phyloP scores from a whole-genome alignment of 129 eudicot species.

The Flaveria bidentis region DNA sequence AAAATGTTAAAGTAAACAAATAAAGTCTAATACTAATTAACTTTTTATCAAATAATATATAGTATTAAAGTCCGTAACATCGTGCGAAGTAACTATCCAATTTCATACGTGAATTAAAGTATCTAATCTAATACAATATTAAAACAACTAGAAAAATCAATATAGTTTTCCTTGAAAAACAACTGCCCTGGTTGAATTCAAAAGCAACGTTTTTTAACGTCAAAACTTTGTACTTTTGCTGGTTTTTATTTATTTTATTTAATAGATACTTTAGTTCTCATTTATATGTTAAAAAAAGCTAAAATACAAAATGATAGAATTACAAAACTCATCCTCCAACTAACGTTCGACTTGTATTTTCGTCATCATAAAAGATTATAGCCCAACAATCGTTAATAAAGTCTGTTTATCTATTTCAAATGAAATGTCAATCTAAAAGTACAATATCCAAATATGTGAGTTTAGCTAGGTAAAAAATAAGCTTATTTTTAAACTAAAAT shows the following conservation, averaged over 20 bases:
- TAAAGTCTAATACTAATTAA: no score
- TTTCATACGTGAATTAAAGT: background rate
- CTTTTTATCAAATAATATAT: background rate
- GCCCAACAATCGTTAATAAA: background rate
- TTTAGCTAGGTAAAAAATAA: background rate
- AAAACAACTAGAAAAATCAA: background rate
- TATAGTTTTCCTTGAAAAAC: background rate
- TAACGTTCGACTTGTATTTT: background rate
- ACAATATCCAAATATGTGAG: no score
- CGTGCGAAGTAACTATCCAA: background rate
- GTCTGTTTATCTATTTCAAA: background rate
- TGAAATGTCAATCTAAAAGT: no score
- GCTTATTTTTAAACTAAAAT: background rate
- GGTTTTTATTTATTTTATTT: background rate
- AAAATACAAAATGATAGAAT: background rate
- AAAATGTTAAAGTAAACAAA: no score
- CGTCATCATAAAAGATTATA: background rate
- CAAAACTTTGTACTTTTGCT: background rate
- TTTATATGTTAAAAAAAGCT: no score
- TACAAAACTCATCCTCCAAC: constrained; percentile 7
- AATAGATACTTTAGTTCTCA: no score
- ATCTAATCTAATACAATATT: background rate
- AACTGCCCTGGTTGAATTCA: background rate
- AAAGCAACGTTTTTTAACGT: background rate
- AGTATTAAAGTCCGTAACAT: background rate